These are phyloP conservation scores for Exophiala oligosperma DNA, from an alignment of 2,329 filamentous ascomycete genomes.

Conservation along the genomic window DNA sequence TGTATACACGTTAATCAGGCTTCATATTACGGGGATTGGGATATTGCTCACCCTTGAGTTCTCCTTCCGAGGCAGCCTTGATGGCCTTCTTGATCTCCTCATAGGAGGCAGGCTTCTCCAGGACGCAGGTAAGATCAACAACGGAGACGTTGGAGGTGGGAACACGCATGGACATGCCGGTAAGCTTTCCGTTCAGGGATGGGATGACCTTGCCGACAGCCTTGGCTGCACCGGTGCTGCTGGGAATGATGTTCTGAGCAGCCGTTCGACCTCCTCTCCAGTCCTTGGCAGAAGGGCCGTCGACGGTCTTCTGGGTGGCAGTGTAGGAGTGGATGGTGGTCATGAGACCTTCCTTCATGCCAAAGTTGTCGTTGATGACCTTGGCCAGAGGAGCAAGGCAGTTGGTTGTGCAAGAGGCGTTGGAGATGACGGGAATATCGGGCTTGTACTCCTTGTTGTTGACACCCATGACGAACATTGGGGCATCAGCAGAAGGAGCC, in stretches of 20 bases:
- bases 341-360: conserved; percentile 98
- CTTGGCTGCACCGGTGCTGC: conserved; percentile 99
- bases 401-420: conserved; percentile 99
- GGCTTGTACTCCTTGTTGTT: conserved; percentile 93
- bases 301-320: conserved; percentile 98
- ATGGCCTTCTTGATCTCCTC: conserved; percentile 91
- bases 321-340: conserved; percentile 99
- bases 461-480: conserved; percentile 99
- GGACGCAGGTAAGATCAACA: conserved; percentile 91
- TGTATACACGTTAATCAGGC: conserved; percentile 24
- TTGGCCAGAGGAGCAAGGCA: conserved; percentile 99
- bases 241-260: conserved; percentile 99
- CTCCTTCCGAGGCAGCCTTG: conserved; percentile 81
- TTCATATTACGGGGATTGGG: neutral
- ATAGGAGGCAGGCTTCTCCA: conserved; percentile 75
- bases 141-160: conserved; percentile 98
- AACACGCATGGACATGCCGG: conserved; percentile 99
- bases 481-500: conserved; percentile 69
- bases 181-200: conserved; percentile 97
- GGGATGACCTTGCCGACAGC: conserved; percentile 99
- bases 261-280: conserved; percentile 99
- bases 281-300: conserved; percentile 97
- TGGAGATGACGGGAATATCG: conserved; percentile 91
- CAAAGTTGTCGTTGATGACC: conserved; percentile 98
- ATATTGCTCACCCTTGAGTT: conserved; percentile 72